phyloP scores from a whole-genome alignment of 2,329 filamentous ascomycete genomes.

The Whalleya microplaca region DNA sequence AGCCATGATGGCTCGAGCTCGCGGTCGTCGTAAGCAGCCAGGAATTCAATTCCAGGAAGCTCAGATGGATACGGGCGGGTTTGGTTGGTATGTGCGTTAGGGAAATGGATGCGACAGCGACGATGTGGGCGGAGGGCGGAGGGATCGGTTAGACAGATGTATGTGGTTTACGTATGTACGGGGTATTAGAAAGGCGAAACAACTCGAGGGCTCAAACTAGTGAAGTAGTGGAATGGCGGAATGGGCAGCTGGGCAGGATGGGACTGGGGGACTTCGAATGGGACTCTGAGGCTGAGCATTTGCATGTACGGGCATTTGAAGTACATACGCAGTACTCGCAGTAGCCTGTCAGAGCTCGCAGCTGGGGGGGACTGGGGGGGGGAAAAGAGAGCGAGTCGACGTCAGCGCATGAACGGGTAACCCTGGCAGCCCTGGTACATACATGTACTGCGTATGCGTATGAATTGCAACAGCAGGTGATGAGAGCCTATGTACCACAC shows the following conservation, averaged over 20 bases:
- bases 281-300: conserved; percentile 36
- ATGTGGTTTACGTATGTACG: no score
- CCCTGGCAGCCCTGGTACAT: conserved; percentile 22
- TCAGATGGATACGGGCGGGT: conserved; percentile 23
- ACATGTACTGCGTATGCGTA: no score
- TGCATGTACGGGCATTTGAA: no score
- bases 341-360: conserved; percentile 43
- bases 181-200: conserved; percentile 11
- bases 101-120: conserved; percentile 33
- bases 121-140: not conserved
- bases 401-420: conserved; percentile 51
- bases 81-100: conserved; percentile 19
- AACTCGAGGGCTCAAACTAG: conserved; percentile 28
- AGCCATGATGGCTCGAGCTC: conserved; percentile 61
- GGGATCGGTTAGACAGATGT: conserved; percentile 28
- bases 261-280: no score
- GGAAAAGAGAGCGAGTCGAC: conserved; percentile 43
- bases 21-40: conserved; percentile 22
- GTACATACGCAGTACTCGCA: no score
- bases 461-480: conserved; percentile 19
- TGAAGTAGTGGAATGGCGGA: conserved; percentile 15
- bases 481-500: conserved; percentile 31
- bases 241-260: no score
- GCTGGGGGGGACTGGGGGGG: conserved; percentile 37
- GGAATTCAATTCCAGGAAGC: conserved; percentile 18